phyloP scores from a whole-genome alignment of 2,329 filamentous ascomycete species.

The Neoscytalidium dimidiatum region DNA sequence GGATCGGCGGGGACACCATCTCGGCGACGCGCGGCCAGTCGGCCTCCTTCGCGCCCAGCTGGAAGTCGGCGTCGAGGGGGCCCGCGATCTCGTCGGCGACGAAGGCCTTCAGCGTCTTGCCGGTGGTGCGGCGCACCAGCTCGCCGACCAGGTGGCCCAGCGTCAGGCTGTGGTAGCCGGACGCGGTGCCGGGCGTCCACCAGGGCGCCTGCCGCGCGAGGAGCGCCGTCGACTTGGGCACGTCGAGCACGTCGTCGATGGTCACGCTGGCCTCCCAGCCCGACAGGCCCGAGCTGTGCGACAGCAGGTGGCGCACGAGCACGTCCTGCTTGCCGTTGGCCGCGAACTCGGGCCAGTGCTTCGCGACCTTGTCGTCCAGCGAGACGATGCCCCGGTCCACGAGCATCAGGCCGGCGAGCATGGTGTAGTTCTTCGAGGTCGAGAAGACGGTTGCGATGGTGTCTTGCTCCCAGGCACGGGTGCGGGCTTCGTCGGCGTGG shows the following conservation, averaged over 20 bases:
- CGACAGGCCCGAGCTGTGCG: constrained; percentile 8
- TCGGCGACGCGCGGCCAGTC: constrained; percentile 3
- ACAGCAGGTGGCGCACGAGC: constrained; percentile 25
- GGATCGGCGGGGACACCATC: neutral
- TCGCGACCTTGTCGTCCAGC: constrained; percentile 28
- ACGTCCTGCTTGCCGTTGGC: constrained; percentile 33
- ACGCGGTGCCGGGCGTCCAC: neutral
- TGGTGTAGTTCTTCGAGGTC: constrained; percentile 29
- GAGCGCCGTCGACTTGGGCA: neutral
- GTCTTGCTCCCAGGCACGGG: constrained; percentile 40
- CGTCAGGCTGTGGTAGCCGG: constrained; percentile 9
- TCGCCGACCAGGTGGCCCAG: neutral
- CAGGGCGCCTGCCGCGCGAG: constrained; percentile 4
- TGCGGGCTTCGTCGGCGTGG: constrained; percentile 32
- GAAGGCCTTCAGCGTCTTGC: neutral
- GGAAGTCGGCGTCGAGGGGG: constrained; percentile 10
- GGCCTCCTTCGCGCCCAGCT: neutral
- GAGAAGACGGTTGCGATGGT: constrained; percentile 26
- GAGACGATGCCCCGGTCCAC: constrained; percentile 31
- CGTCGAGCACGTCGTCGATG: neutral
- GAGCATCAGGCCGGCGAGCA: constrained; percentile 29
- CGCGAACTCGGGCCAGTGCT: constrained; percentile 38
- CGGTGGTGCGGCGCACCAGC: neutral
- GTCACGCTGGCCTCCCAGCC: constrained; percentile 1
- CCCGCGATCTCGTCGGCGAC: constrained; percentile 4